These are phyloP conservation scores for Tylopilus sp. DNA, from an alignment of 768 basidiomycete species.

Conservation along the genomic window DNA sequence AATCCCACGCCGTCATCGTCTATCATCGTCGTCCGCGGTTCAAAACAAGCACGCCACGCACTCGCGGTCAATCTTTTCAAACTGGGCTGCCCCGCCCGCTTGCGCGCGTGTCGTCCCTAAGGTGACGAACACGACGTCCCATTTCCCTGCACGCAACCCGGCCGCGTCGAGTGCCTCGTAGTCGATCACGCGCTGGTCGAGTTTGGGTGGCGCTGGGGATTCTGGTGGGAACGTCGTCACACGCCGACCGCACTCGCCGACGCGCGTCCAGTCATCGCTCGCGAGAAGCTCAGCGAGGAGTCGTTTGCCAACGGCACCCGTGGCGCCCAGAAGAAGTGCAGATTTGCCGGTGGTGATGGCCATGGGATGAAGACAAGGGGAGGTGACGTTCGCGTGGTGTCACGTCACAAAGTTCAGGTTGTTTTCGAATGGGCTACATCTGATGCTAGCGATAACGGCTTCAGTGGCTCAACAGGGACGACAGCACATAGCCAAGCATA, in stretches of 20 bases:
- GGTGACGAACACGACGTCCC: conserved; percentile 77
- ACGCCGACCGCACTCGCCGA: conserved; percentile 69
- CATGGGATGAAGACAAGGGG: neutral
- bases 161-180: conserved; percentile 61
- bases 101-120: conserved; percentile 61
- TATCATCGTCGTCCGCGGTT: neutral
- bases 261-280: conserved; percentile 50
- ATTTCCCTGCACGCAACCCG: conserved; percentile 51
- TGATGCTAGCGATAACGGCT: too few relatives aligned
- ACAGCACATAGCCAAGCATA: too few relatives aligned
- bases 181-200: conserved; percentile 64
- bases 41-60: conserved; percentile 33
- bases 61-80: conserved; percentile 78
- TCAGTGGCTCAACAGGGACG: too few relatives aligned
- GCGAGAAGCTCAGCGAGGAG: conserved; percentile 61
- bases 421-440: too few relatives aligned
- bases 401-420: too few relatives aligned
- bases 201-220: conserved; percentile 11
- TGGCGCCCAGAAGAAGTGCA: conserved; percentile 74
- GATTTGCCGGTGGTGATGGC: conserved; percentile 24
- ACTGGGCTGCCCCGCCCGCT: conserved; percentile 63
- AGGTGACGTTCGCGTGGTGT: neutral
- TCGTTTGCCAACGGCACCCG: conserved; percentile 63
- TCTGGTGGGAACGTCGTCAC: conserved; percentile 37
- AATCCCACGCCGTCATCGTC: neutral